Evolutionary conservation across 306 rosid species (phyloP).

Genomic region (Inga leiocalycina): DNA sequence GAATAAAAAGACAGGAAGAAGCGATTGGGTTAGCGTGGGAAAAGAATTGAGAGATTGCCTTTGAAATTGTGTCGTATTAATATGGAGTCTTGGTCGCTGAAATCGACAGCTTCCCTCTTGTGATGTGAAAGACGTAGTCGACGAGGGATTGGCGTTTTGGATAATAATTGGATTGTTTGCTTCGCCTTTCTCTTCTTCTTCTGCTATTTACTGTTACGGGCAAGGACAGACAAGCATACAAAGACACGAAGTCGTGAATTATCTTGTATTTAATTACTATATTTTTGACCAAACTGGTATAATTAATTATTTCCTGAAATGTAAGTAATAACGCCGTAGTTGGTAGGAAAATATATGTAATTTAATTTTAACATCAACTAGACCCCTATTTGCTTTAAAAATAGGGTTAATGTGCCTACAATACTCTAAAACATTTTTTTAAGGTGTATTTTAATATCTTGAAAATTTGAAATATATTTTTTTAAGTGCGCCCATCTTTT

Average conservation of each 20-base stretch:
- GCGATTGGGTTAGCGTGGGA: not conserved
- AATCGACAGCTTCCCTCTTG: not conserved
- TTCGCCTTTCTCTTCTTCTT: not conserved
- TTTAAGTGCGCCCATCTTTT: too few species aligned
- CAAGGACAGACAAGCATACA: not conserved
- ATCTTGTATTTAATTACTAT: not conserved
- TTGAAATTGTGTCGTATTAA: not conserved
- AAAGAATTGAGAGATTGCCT: not conserved
- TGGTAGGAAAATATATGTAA: too few species aligned
- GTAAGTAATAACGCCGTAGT: too few species aligned
- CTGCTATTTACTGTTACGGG: not conserved
- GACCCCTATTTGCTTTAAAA: too few species aligned
- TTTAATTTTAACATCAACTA: too few species aligned
- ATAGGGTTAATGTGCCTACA: too few species aligned
- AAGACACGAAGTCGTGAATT: not conserved
- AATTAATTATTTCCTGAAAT: too few species aligned
- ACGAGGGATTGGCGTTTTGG: slow-evolving; percentile 3
- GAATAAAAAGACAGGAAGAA: not conserved
- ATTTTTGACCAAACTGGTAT: not conserved
- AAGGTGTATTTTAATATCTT: too few species aligned
- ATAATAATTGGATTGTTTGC: slow-evolving; percentile 6
- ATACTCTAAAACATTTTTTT: too few species aligned
- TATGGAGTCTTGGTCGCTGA: not conserved
- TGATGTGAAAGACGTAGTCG: not conserved
- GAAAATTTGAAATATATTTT: too few species aligned